A percentile compares a stretch with the other conserved stretches of the same genome.
Conservation (phyloP, 2,329 filamentous ascomycete species). For the Penicillium thymicola region DNA sequence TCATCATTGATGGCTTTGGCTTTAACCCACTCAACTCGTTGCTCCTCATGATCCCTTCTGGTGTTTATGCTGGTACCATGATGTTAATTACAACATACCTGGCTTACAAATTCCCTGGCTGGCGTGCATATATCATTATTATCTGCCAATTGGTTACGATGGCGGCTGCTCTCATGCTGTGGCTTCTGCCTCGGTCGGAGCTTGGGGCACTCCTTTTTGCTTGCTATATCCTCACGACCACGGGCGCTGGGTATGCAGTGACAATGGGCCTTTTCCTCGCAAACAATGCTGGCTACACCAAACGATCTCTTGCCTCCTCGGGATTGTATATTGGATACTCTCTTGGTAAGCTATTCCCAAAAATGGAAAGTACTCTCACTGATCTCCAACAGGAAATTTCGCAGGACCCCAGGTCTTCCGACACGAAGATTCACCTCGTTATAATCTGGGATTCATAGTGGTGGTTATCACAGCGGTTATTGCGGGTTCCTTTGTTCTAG, state of each 20-base stretch:
- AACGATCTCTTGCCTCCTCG: neutral
- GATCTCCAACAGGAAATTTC: neutral
- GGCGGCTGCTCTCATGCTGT: neutral
- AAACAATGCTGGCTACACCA: neutral
- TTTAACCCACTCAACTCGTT: constrained; percentile 46
- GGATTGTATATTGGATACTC: neutral
- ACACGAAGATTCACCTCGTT: neutral
- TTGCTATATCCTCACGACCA: neutral
- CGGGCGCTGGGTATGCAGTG: neutral
- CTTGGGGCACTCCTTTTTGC: neutral
- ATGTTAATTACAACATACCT: constrained; percentile 42
- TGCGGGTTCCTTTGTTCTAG: neutral
- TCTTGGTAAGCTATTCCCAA: neutral
- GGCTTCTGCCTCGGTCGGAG: neutral
- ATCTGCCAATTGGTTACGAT: neutral
- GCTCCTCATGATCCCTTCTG: constrained; percentile 43
- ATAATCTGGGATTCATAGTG: neutral
- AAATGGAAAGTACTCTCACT: neutral
- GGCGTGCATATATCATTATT: neutral
- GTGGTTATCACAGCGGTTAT: neutral
- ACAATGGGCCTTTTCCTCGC: neutral
- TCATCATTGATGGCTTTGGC: constrained; percentile 48
- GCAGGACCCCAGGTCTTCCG: neutral
- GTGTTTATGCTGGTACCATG: constrained; percentile 38
- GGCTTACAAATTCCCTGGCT: constrained; percentile 34